These are phyloP conservation scores for Pelargonium australe DNA, from an alignment of 441 rosid species.

Conservation along the genomic window DNA sequence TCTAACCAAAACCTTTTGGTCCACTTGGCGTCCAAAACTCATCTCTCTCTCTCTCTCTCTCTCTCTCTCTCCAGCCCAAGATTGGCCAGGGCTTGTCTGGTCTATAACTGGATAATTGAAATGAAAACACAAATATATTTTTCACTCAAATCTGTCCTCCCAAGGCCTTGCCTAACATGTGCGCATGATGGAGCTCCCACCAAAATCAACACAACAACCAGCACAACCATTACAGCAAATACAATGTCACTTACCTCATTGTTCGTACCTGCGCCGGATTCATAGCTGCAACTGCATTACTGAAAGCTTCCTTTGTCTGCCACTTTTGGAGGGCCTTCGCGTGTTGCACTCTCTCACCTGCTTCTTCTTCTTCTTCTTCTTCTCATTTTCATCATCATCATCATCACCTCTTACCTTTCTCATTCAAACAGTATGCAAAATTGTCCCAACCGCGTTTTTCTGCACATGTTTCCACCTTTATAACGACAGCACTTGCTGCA, in stretches of 20 bases:
- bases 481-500: slow-evolving; percentile 37
- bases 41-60: slow-evolving; percentile 7
- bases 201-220: slow-evolving; percentile 27
- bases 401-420: slow-evolving; percentile 19
- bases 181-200: slow-evolving; percentile 52
- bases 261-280: slow-evolving; percentile 8
- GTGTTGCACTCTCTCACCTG: slow-evolving; percentile 19
- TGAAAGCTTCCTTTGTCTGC: slow-evolving; percentile 48
- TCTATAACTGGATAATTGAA: slow-evolving; percentile 43
- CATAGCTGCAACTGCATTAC: slow-evolving; percentile 34
- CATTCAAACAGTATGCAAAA: slow-evolving; percentile 29
- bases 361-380: slow-evolving; percentile 20
- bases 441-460: slow-evolving; percentile 21
- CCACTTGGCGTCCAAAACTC: slow-evolving; percentile 45
- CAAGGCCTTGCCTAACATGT: slow-evolving; percentile 32
- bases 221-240: slow-evolving; percentile 25
- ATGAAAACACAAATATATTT: slow-evolving; percentile 40
- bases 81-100: slow-evolving; percentile 24
- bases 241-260: not conserved
- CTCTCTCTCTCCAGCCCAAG: slow-evolving; percentile 22
- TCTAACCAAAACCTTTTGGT: slow-evolving; percentile 31
- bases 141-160: slow-evolving; percentile 45
- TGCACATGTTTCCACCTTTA: slow-evolving; percentile 24
- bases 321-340: slow-evolving; percentile 39
- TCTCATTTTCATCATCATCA: no score